Evolutionary conservation across 2,329 filamentous ascomycete genomes (phyloP), one percentile per base, ranked within the genome.

Genomic region (Chaetomiaceae sp.): DNA sequence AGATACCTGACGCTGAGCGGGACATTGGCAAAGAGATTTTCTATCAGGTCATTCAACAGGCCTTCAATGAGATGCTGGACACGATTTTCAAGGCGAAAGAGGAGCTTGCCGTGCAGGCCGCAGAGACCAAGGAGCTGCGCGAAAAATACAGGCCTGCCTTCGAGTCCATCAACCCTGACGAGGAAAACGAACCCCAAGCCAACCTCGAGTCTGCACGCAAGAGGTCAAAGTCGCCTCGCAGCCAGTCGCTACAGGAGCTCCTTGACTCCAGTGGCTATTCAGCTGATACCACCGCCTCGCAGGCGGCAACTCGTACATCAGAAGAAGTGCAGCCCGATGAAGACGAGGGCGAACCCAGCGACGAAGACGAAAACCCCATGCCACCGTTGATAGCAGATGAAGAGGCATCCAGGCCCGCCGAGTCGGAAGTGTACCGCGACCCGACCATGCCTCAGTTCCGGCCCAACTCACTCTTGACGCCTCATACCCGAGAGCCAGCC

Each of bases 31-130:
- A 85, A 56, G 88, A 97, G 61, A 85, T 96, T 4, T 70, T 97
- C 1, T 96, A 95, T 60, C 87, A 95, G 62, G 82, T 94, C 26
- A 89, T 88, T 0, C 89, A 96, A 64, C 86, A 95, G 64, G 86
- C 88, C 0, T 88, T 95, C 68, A 96, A 97, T 59, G 89, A 97
- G 65, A 72, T 97, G 2, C 77, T 98, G 0, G 88, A 97, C 60
- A 76, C 82, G 1, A 73, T 98, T 0, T 98, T 98, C 69, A 84
- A 84, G 56, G 73, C 76, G 4, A 84, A 84, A 54, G 91, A 97
- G 64, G 83, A 90, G 52, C 64, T 87, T 15, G 83, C 88, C 1
- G 68, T 93, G 49, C 75, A 80, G 45, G 83, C 82, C 10, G 76
- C 78, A 8, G 72, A 76, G 39, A 87, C 84, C 0, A 78, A 76